A percentile compares a stretch with the other conserved stretches of the same genome.
These are phyloP conservation scores for Exophiala oligosperma DNA, from an alignment of 2,329 filamentous ascomycete genomes.

Conservation along the genomic window DNA sequence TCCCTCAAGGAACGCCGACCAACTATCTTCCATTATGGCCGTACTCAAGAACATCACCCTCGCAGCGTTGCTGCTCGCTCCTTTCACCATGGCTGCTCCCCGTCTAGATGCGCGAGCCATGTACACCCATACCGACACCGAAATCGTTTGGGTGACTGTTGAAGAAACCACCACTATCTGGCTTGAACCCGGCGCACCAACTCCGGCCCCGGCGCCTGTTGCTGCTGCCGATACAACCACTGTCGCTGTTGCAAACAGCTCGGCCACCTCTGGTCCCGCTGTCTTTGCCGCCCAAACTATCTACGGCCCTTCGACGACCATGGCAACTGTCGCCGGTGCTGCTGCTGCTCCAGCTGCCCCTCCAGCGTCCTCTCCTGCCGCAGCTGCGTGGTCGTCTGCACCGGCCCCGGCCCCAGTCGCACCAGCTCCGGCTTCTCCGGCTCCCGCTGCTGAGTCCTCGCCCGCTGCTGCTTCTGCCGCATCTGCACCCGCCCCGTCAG, in stretches of 20 bases:
- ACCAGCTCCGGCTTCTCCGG: neutral
- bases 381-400: conserved; percentile 5
- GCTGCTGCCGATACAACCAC: conserved; percentile 3
- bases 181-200: conserved; percentile 18
- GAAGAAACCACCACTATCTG: conserved; percentile 28
- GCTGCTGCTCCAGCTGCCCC: conserved; percentile 11
- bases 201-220: conserved; percentile 6
- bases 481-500: conserved; percentile 21
- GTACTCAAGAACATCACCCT: conserved; percentile 27
- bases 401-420: conserved; percentile 1
- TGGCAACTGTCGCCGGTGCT: conserved; percentile 8
- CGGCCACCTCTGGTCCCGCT: neutral
- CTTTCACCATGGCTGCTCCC: conserved; percentile 22
- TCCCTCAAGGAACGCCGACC: neutral
- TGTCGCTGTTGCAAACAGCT: neutral
- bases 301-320: conserved; percentile 13
- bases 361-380: neutral
- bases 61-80: conserved; percentile 25
- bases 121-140: conserved; percentile 24
- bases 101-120: conserved; percentile 14
- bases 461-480: conserved; percentile 11
- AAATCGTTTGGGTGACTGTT: conserved; percentile 26
- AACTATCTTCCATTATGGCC: conserved; percentile 22
- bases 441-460: neutral
- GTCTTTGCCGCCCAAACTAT: conserved; percentile 13